phyloP scores from a whole-genome alignment of 495 filamentous ascomycete species.

The Penicillium arizonense region DNA sequence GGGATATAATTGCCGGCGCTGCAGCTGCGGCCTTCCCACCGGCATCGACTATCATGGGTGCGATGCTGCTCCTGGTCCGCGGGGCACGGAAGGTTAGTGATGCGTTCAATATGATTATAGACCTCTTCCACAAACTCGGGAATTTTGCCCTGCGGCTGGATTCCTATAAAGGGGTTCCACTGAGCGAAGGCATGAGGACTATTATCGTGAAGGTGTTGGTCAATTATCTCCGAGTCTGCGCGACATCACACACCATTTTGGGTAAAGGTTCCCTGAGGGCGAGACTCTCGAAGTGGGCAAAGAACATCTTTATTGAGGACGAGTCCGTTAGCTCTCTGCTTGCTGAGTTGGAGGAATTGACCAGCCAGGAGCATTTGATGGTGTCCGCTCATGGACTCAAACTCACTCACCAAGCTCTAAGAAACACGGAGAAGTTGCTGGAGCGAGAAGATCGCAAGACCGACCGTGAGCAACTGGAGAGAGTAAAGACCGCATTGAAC shows the following conservation, averaged over 20 bases:
- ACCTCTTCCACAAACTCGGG: too few species aligned
- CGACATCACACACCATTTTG: constrained; percentile 14
- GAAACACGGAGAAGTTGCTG: neutral
- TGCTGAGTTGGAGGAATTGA: constrained; percentile 5
- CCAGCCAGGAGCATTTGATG: constrained; percentile 6
- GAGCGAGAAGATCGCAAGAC: too few species aligned
- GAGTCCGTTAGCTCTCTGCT: neutral
- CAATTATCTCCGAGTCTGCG: constrained; percentile 24
- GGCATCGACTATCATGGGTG: constrained; percentile 23
- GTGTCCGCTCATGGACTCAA: constrained; percentile 4
- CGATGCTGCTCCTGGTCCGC: constrained; percentile 24
- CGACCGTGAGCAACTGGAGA: too few species aligned
- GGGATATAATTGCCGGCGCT: constrained; percentile 4
- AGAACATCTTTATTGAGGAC: constrained; percentile 1
- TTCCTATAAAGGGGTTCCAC: neutral
- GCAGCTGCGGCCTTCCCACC: constrained; percentile 19
- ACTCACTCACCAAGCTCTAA: constrained; percentile 6
- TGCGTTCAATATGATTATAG: constrained; percentile 19
- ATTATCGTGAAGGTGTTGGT: constrained; percentile 19
- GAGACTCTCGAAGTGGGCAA: constrained; percentile 4
- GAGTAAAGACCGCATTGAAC: neutral
- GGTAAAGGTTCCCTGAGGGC: constrained; percentile 8
- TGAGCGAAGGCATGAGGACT: neutral
- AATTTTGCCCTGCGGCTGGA: too few species aligned
- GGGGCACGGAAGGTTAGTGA: constrained; percentile 24